phyloP scores from a whole-genome alignment of 2,329 filamentous ascomycete genomes.

The Lachnellula arida region DNA sequence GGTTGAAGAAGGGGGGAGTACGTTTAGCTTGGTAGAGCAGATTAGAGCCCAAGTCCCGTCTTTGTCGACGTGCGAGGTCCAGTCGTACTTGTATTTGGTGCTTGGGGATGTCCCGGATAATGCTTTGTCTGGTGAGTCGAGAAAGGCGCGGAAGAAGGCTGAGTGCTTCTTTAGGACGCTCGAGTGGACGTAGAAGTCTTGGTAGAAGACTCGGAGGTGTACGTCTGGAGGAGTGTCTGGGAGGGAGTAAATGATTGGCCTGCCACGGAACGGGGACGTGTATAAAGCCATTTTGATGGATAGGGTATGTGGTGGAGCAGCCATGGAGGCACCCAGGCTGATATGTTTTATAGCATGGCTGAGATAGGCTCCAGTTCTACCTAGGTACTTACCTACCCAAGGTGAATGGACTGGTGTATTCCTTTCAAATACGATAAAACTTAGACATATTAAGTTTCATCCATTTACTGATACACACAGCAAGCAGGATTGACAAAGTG shows the following conservation, averaged over 20 bases:
- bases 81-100: conserved; percentile 4
- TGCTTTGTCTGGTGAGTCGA: conserved; percentile 14
- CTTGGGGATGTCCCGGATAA: not conserved
- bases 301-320: not conserved
- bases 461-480: too few species aligned
- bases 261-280: not conserved
- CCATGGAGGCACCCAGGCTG: too few species aligned
- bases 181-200: conserved; percentile 12
- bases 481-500: too few species aligned
- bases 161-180: conserved; percentile 11
- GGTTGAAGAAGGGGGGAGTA: not conserved
- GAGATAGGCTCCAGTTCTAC: too few species aligned
- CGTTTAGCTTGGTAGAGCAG: not conserved
- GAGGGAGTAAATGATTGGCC: not conserved
- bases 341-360: too few species aligned
- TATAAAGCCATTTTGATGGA: not conserved
- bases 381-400: too few species aligned
- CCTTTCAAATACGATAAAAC: too few species aligned
- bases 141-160: conserved; percentile 9
- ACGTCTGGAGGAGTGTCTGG: not conserved
- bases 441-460: too few species aligned
- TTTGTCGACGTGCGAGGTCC: conserved; percentile 11
- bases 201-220: conserved; percentile 5
- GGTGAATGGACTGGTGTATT: too few species aligned
- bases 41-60: conserved; percentile 8